Evolutionary conservation across 1,139 yeast genomes (phyloP), one percentile per base, ranked within the genome.

Genomic region (Hyphopichia fennica): DNA sequence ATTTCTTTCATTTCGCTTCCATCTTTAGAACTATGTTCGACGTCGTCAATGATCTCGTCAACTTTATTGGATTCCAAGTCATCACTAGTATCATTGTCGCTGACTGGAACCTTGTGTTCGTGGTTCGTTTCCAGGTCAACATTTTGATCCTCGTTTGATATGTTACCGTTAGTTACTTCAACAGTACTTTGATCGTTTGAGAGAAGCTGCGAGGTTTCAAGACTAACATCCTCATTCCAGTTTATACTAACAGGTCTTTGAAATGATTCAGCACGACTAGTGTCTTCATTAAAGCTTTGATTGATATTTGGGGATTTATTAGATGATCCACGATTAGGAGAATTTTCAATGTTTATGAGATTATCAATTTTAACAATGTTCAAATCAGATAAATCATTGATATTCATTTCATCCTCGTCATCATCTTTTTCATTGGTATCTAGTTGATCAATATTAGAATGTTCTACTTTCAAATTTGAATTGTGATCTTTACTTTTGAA

Each of bases 201-300:
- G 7, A 10, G 10, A 22, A 10, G 9, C 10, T 22, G 25, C 7
- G 17, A 28, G 17, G 13, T 15, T 5, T 28, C 31, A 14, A 69
- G 53, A 34, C 65, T 61, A 35, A 56, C 56, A 9, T 64, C 74
- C 38, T 72, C 75, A 45, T 68, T 69, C 78, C 79, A 73, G 46
- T 68, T 70, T 23, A 73, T 67, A 49, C 76, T 71, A 0, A 68
- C 58, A 3, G 76, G 71, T 41, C 67, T 57, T 46, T 71, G 75
- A 49, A 73, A 73, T 2, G 77, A 71, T 14, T 65, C 57, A 39
- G 60, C 66, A n/a, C n/a, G n/a, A 28, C 61, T 59, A 1, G 65
- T 17, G 19, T 31, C 17, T 11, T 14, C 34, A 6, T 14, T 19
- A 7, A 10, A 11, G 8, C 25, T 22, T 10, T 8, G 25, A 22